A percentile compares a stretch with the other conserved stretches of the same genome.
Conservation (phyloP, 2,329 filamentous ascomycete genomes). For the Paraconiothyrium sp. region DNA sequence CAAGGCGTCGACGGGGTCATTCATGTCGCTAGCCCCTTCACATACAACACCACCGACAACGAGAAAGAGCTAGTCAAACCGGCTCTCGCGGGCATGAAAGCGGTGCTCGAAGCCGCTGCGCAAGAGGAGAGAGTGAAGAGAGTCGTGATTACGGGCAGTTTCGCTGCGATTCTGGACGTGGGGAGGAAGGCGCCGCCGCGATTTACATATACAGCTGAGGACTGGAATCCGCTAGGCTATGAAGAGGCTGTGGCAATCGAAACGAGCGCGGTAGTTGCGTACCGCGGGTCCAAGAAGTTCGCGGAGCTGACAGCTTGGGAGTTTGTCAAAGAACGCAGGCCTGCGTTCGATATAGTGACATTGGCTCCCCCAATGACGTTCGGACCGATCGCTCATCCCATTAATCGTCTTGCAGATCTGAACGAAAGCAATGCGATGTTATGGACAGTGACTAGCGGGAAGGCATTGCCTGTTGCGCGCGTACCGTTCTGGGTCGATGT, state of each 20-base stretch:
- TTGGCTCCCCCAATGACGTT: constrained; percentile 40
- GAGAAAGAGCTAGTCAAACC: constrained; percentile 58
- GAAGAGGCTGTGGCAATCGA: constrained; percentile 29
- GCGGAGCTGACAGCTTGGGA: constrained; percentile 38
- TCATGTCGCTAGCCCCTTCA: constrained; percentile 59
- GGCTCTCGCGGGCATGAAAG: constrained; percentile 57
- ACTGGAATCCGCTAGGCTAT: constrained; percentile 40
- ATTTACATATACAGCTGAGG: constrained; percentile 30
- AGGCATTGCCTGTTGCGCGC: constrained; percentile 50
- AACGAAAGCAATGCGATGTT: constrained; percentile 35
- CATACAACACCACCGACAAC: constrained; percentile 55
- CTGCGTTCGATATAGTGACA: constrained; percentile 33
- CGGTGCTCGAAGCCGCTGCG: constrained; percentile 49
- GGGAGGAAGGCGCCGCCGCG: constrained; percentile 21
- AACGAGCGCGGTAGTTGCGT: constrained; percentile 29
- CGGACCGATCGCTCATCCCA: constrained; percentile 31
- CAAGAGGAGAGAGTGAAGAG: constrained; percentile 23
- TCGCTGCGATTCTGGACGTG: constrained; percentile 25
- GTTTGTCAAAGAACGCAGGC: constrained; percentile 32
- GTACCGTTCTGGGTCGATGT: constrained; percentile 60
- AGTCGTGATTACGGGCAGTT: constrained; percentile 32
- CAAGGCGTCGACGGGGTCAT: constrained; percentile 56
- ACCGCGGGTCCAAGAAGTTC: constrained; percentile 35
- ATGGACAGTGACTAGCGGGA: constrained; percentile 39
- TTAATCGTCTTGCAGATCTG: constrained; percentile 25